Percentiles rank a stretch among this genome's conserved stretches.
phyloP scores from a whole-genome alignment of 2,329 filamentous ascomycete genomes.

The Sclerotinia minor region DNA sequence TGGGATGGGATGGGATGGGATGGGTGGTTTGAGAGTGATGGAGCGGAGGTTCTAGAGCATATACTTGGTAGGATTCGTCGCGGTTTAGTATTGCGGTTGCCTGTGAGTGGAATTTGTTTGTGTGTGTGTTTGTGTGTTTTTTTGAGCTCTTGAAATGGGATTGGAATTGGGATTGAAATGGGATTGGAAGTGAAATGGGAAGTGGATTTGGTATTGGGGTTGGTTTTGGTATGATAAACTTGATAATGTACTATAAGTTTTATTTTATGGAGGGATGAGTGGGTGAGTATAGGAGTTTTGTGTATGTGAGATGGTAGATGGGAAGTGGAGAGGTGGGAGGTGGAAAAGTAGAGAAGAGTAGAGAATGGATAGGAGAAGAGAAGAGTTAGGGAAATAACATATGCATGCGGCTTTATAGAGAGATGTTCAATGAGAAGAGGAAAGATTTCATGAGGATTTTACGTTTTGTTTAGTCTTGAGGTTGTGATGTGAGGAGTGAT shows the following conservation, averaged over 20 bases:
- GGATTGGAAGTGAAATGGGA: background rate
- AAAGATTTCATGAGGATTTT: slow-evolving; percentile 8
- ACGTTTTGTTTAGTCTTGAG: background rate
- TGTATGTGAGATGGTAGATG: background rate
- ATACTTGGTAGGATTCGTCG: background rate
- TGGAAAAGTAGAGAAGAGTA: background rate
- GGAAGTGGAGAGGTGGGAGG: background rate
- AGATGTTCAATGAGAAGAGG: background rate
- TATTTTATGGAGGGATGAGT: background rate
- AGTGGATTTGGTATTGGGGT: background rate
- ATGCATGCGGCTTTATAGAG: background rate
- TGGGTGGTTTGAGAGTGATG: background rate
- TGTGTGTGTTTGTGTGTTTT: background rate
- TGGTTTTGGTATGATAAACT: slow-evolving; percentile 12
- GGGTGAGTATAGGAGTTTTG: too few relatives aligned
- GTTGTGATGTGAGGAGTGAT: too few relatives aligned
- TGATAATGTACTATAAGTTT: slow-evolving; percentile 12
- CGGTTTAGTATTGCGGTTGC: background rate
- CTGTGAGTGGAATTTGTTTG: background rate
- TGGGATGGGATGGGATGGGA: background rate
- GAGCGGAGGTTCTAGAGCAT: background rate
- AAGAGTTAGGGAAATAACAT: background rate
- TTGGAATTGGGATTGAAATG: background rate
- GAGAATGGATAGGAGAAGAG: background rate
- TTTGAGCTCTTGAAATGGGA: background rate